Evolutionary conservation across 441 rosid species (phyloP).

Genomic region (Erodium texanum): DNA sequence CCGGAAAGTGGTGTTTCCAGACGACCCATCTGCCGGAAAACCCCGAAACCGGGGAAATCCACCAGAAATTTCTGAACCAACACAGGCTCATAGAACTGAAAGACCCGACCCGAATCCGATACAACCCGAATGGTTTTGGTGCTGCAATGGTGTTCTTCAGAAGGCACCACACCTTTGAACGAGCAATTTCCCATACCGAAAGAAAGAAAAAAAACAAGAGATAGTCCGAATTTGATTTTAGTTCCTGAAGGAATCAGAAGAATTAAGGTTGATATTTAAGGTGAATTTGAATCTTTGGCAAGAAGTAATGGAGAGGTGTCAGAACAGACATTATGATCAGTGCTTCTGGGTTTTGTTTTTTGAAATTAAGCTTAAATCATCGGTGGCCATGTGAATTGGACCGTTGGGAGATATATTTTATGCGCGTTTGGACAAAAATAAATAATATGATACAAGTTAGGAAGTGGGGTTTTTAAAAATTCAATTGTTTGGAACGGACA

Average conservation of each 20-base stretch:
- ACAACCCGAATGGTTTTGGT: neutral
- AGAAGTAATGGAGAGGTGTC: neutral
- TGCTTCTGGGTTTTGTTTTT: neutral
- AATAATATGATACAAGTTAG: no score
- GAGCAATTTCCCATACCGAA: neutral
- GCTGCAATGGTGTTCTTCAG: neutral
- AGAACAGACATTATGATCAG: conserved; percentile 1
- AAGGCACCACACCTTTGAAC: neutral
- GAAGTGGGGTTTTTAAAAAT: no score
- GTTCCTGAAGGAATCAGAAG: neutral
- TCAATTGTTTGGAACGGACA: no score
- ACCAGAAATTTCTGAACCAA: neutral
- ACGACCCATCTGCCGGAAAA: neutral
- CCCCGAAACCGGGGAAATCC: neutral
- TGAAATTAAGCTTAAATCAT: neutral
- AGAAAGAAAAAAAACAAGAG: neutral
- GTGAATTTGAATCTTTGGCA: neutral
- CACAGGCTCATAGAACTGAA: neutral
- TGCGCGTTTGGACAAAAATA: no score
- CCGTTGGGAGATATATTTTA: neutral
- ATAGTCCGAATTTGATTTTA: neutral
- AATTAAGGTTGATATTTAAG: neutral
- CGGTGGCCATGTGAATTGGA: conserved; percentile 2
- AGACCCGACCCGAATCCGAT: neutral
- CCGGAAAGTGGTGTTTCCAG: neutral